Evolutionary conservation across 2,329 filamentous ascomycete species (phyloP).

Genomic region (Xylariales sp.): DNA sequence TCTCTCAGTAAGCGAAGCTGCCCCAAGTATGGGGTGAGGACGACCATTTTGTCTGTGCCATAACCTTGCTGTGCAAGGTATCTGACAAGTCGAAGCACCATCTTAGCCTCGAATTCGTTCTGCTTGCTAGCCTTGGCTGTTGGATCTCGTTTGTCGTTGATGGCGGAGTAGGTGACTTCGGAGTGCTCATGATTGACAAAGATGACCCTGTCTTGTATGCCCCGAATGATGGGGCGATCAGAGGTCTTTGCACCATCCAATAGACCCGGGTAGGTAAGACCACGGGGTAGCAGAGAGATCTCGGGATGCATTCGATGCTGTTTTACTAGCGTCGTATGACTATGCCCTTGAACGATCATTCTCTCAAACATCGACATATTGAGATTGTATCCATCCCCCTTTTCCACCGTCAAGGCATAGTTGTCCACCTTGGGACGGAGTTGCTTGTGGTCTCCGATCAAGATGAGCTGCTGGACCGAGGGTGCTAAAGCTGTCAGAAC

Average conservation of each 20-base stretch:
- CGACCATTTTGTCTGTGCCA: constrained; percentile 56
- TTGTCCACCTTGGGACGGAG: constrained; percentile 63
- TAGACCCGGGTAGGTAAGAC: constrained; percentile 59
- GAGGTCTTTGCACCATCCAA: constrained; percentile 48
- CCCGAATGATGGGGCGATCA: constrained; percentile 42
- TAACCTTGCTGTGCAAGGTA: constrained; percentile 72
- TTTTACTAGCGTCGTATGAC: constrained; percentile 48
- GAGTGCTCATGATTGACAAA: constrained; percentile 60
- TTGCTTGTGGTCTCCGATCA: constrained; percentile 73
- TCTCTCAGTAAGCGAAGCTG: constrained; percentile 57
- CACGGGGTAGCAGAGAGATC: constrained; percentile 55
- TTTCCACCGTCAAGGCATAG: constrained; percentile 57
- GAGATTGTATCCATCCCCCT: constrained; percentile 60
- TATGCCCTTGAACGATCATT: constrained; percentile 51
- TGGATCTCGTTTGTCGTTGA: constrained; percentile 47
- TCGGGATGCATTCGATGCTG: constrained; percentile 69
- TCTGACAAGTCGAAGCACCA: constrained; percentile 60
- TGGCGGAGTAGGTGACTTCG: constrained; percentile 40
- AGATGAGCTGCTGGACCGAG: constrained; percentile 56
- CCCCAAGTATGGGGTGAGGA: constrained; percentile 69
- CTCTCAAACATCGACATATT: constrained; percentile 67
- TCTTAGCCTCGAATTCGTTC: constrained; percentile 61
- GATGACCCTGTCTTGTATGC: constrained; percentile 55
- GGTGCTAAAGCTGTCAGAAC: constrained; percentile 55
- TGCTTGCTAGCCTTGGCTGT: constrained; percentile 49